Evolutionary conservation across 148 eudicot genomes (phyloP).

Genomic region (Tetragonia tetragonoides): DNA sequence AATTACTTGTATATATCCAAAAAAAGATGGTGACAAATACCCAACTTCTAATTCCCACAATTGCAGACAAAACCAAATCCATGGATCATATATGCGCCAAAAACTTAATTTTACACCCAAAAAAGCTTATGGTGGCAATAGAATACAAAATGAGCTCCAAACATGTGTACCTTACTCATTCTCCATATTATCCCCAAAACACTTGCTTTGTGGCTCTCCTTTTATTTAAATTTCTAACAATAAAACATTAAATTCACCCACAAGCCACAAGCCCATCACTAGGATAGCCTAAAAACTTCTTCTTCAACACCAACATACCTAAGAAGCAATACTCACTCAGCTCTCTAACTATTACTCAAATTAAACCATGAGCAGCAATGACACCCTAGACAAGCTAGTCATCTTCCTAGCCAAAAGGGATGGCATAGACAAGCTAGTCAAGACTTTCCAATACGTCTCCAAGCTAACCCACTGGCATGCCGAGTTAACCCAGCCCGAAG

Average conservation of each 20-base stretch:
- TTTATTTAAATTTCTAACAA: constrained; percentile 12
- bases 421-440: constrained; percentile 95
- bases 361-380: constrained; percentile 54
- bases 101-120: constrained; percentile 13
- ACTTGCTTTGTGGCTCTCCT: constrained; percentile 45
- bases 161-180: constrained; percentile 21
- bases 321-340: neutral
- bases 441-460: constrained; percentile 91
- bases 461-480: constrained; percentile 71
- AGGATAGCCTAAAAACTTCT: neutral
- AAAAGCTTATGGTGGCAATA: constrained; percentile 27
- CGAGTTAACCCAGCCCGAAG: constrained; percentile 44
- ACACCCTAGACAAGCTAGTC: constrained; percentile 82
- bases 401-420: constrained; percentile 92
- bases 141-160: constrained; percentile 34
- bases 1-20: no score
- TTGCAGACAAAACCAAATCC: neutral
- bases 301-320: neutral
- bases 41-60: neutral
- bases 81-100: neutral
- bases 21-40: neutral
- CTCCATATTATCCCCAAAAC: constrained; percentile 33
- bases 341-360: neutral
- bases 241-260: constrained; percentile 18
- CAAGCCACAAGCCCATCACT: constrained; percentile 20